Base-by-base conservation (phyloP, 2,329 filamentous ascomycete species). In the Curvularia hawaiiensis region DNA sequence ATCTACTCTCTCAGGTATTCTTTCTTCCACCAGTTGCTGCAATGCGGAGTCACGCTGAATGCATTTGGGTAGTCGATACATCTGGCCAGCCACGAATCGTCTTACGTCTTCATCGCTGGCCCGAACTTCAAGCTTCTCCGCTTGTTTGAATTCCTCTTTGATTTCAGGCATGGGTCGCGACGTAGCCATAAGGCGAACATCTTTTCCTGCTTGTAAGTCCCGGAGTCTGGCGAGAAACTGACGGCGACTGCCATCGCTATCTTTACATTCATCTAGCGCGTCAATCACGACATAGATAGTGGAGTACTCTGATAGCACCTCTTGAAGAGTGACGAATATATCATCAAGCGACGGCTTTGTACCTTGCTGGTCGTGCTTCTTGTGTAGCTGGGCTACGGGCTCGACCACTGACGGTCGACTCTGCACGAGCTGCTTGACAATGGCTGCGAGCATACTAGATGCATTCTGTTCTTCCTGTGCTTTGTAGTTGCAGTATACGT, bases 221-320 rank as follows among this genome's bases (percentile, higher is more conserved):
- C 16, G 40, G 20, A 59, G 44, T 30, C 41, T 33, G 3, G 31
- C 12, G 14, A 63, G 38, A 11, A 63, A 38, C 22, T 53, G 33
- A 5, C 22, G 26, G 2, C 60, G 57, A 48, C 56, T 62, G 28
- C 40, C 57, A 12, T 63, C 33, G 12, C 12, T 38, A 18, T 38
- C 35, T 16, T 56, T 61, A 57, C 69, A 74, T 52, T 77, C 74
- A 44, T 77, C 73, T 18, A 77, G 55, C 22, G 70, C 75, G 61
- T 77, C 74, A 10, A 77, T 40, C 1, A 70, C 60, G 24, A 77
- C 58, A 30, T 55, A 55, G 1, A 60, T 41, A 12, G 22, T 40
- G 10, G 58, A 39, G 14, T 56, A 62, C 4, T 57, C 8, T 39
- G 55, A 35, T 43, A 57, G 9, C 4, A 57, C 51, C 12, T 24